These are phyloP conservation scores for Tardiomyces depauwii DNA, from an alignment of 1,139 yeast genomes.

Conservation along the genomic window DNA sequence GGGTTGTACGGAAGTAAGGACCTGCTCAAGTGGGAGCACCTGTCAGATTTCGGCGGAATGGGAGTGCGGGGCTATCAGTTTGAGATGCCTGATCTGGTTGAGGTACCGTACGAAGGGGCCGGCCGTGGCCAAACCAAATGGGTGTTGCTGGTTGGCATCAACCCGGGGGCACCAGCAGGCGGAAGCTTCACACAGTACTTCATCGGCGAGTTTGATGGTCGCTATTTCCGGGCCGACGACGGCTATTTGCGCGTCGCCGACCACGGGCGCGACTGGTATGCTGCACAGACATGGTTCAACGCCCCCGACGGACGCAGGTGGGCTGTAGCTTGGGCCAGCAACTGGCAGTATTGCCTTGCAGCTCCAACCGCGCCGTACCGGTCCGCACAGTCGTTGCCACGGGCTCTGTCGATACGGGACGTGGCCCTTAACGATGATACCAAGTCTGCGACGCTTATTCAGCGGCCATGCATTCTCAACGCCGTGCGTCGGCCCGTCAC, in stretches of 20 bases:
- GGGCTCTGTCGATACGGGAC: slow-evolving; percentile 21
- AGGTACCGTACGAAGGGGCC: slow-evolving; percentile 18
- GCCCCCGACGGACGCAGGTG: slow-evolving; percentile 13
- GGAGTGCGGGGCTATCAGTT: slow-evolving; percentile 30
- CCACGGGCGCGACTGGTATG: slow-evolving; percentile 28
- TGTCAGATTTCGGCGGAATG: slow-evolving; percentile 22
- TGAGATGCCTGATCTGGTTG: slow-evolving; percentile 29
- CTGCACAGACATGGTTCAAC: slow-evolving; percentile 23
- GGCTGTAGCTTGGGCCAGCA: slow-evolving; percentile 29
- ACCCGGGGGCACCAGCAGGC: slow-evolving; percentile 31
- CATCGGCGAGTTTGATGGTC: slow-evolving; percentile 31
- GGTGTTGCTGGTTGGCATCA: slow-evolving; percentile 28
- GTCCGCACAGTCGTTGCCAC: slow-evolving; percentile 24
- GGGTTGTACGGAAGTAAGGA: slow-evolving; percentile 24
- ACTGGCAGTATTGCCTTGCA: slow-evolving; percentile 28
- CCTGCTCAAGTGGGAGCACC: slow-evolving; percentile 23
- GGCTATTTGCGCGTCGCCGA: slow-evolving; percentile 22
- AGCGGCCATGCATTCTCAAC: slow-evolving; percentile 11
- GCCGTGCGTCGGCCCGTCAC: background rate
- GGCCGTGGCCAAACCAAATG: slow-evolving; percentile 15
- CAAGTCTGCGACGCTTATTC: slow-evolving; percentile 14
- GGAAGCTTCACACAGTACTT: slow-evolving; percentile 30
- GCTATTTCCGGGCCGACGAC: slow-evolving; percentile 22
- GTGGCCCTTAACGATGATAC: slow-evolving; percentile 17
- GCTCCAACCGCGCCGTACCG: slow-evolving; percentile 28